Conservation (phyloP, 805 yeast species). For the Saccharomycopsis fermentans region DNA sequence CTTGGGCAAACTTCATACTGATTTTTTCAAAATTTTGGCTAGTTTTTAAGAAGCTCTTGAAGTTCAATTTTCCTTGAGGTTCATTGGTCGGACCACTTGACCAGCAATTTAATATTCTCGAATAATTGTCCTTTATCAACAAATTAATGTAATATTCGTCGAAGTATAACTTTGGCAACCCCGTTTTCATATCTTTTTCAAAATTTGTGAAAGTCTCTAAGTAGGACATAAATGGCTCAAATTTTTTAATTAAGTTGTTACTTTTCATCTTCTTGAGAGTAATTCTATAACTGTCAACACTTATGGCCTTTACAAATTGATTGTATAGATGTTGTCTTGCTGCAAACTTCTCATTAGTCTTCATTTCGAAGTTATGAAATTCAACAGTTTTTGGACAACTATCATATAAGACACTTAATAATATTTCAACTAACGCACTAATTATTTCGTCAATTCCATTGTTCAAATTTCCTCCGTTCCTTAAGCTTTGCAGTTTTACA, state of each 20-base stretch:
- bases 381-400: conserved; percentile 45
- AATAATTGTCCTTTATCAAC: conserved; percentile 58
- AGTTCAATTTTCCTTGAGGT: conserved; percentile 57
- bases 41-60: conserved; percentile 41
- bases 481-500: conserved; percentile 11
- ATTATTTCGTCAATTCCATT: conserved; percentile 50
- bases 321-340: conserved; percentile 50
- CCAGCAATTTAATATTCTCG: conserved; percentile 59
- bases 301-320: conserved; percentile 59
- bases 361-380: background rate
- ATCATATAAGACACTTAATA: conserved; percentile 74
- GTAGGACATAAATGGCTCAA: conserved; percentile 40
- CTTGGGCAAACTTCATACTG: conserved; percentile 20
- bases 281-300: conserved; percentile 67
- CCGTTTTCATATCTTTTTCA: conserved; percentile 55
- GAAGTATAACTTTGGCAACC: conserved; percentile 78
- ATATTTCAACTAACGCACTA: conserved; percentile 52
- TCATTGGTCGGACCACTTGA: conserved; percentile 66
- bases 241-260: conserved; percentile 42
- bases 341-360: conserved; percentile 33
- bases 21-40: conserved; percentile 27
- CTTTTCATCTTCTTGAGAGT: conserved; percentile 67
- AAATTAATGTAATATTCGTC: conserved; percentile 46
- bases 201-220: conserved; percentile 28
- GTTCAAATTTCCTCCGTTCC: conserved; percentile 35